phyloP scores from a whole-genome alignment of 139 green algal species.

The Micromonas pusilla region DNA sequence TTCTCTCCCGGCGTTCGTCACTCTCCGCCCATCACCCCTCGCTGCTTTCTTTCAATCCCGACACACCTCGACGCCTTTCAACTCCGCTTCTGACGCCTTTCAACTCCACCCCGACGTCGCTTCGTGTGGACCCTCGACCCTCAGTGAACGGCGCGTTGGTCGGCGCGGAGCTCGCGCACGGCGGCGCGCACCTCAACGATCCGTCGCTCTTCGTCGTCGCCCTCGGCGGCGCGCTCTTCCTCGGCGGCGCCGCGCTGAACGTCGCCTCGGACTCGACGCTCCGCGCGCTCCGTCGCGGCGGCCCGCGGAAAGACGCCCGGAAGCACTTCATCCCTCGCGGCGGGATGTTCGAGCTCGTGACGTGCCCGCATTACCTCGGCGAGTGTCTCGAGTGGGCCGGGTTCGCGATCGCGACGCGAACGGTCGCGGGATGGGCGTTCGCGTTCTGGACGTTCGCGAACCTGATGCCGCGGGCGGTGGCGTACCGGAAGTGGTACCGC shows the following conservation, averaged over 20 bases:
- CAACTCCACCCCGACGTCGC: no score
- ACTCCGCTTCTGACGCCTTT: no score
- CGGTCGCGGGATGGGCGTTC: not conserved
- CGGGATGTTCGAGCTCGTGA: not conserved
- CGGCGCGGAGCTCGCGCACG: not conserved
- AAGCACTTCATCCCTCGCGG: conserved; percentile 4
- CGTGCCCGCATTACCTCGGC: conserved; percentile 6
- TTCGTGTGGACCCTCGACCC: no score
- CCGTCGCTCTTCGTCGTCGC: not conserved
- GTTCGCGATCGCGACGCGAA: not conserved
- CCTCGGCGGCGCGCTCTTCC: not conserved
- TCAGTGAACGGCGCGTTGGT: not conserved
- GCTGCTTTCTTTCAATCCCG: no score
- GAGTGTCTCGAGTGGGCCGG: conserved; percentile 17
- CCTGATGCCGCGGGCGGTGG: not conserved
- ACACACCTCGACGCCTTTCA: no score
- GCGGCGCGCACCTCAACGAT: not conserved
- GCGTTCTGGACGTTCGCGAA: conserved; percentile 22
- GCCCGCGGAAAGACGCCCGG: not conserved
- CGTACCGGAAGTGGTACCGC: not conserved
- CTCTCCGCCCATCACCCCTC: no score
- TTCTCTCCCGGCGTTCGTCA: no score
- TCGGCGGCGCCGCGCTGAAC: not conserved
- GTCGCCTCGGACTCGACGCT: not conserved
- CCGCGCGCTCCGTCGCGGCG: not conserved